Base-by-base conservation (phyloP, 2,329 filamentous ascomycete genomes). In the Beauveria varroae region DNA sequence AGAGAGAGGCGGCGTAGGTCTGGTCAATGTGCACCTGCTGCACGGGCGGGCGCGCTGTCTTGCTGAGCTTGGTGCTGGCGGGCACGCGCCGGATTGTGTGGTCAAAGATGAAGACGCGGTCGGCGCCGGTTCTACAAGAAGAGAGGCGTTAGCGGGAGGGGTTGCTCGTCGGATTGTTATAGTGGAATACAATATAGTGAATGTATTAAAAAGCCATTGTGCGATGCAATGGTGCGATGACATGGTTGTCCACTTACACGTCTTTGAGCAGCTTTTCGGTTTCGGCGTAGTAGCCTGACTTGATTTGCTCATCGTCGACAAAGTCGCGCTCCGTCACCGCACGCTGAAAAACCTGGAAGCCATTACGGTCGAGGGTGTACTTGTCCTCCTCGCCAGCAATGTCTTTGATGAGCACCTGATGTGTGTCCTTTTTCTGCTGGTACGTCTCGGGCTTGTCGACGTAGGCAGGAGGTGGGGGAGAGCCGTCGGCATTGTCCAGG, bases 201-300 rank as follows among this genome's bases (percentile, higher is more conserved):
- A 12, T 10, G 3, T 10, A 12, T 3, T 34, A 5, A 34, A 34
- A 10, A 34, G 3, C 10, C 10, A 12, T 12, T 1, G 3, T 34
- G 30, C 10, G 30, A 34, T 5, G 3, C 30, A 34, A 34, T 34
- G 4, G 30, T 5, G 30, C 30, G 3, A 34, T 34, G 30, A 14
- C 3, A 34, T 34, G 30, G 10, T 9, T 34, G 51, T 12, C 52
- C 12, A 67, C 75, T 64, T 70, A 68, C 87, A 70, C 80, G 3
- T 85, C 81, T 61, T 86, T 87, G 0, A 92, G 71, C 22, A 91
- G 71, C 54, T 84, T 74, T 69, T 90, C 86, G 3, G 89, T 84
- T 70, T 92, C 89, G 0, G 86, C 81, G 72, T 93, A 93, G 74
- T 92, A 93, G 6, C 80, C 76, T 4, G 76, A 68, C 69, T 85